Base-by-base conservation (phyloP, 495 filamentous ascomycete genomes). In the Penicillium herquei region DNA sequence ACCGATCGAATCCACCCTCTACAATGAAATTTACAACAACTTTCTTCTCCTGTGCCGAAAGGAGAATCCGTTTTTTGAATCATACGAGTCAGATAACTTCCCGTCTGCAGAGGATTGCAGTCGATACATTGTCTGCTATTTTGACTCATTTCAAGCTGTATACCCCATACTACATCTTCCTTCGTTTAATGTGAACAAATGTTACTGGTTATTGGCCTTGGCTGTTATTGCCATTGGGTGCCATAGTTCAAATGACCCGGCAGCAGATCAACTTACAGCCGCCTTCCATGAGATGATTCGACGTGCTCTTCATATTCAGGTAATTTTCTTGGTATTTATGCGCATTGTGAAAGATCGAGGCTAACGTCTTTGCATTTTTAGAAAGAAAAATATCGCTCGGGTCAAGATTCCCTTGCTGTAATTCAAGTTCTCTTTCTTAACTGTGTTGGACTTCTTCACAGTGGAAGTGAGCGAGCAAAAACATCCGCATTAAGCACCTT, bases 221-320 rank as follows among this genome's bases (percentile, higher is more conserved):
- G 73, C 78, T 17, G 52, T 81, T 43, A 61, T 76, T 9, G 68
- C 78, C 42, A 71, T 81, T 48, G 79, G 79, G 2, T 74, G 69
- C 48, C 74, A 79, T 51, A 68, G 62, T 55, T 61, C 63, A 43
- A 58, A 60, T 6, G 47, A 59, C 7, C 39, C 63, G n/a, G 63
- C 70, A 16, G 49, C 59, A 49, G 61, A 70, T 16, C 57, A 68
- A 9, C 70, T 61, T 43, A 56, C 64, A 34, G 43, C 59, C 26
- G 68, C 74, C 40, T 68, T 79, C 32, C 69, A 79, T 52, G 78
- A 81, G 52, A 68, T 81, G 49, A 62, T 76, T 42, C 73, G 75
- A 18, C 65, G 75, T 31, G 74, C 69, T 18, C 67, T 78, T 26
- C 52, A 57, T 26, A 51, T 70, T 46, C 68, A 78, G 65, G 73